Conservation (phyloP, 257 asterid genomes). For the Nicotiana sylvestris region DNA sequence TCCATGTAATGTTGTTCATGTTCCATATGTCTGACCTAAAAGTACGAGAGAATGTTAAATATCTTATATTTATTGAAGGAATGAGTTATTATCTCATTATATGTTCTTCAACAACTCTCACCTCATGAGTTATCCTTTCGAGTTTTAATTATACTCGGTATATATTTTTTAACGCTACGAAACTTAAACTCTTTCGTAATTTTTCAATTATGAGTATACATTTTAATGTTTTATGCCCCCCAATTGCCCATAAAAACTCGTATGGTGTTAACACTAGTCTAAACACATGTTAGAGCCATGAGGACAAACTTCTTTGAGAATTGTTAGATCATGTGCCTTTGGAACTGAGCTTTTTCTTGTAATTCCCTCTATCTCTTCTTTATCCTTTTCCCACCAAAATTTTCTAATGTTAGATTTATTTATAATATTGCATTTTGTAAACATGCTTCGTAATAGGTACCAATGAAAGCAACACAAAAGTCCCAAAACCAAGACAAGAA, state of each 20-base stretch:
- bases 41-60: neutral
- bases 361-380: neutral
- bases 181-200: neutral
- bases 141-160: too few relatives aligned
- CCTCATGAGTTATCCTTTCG: neutral
- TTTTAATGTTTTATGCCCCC: neutral
- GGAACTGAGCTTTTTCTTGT: neutral
- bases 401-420: neutral
- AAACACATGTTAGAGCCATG: neutral
- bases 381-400: neutral
- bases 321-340: conserved; percentile 14
- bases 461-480: neutral
- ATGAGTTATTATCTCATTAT: neutral
- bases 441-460: neutral
- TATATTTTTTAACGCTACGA: too few relatives aligned
- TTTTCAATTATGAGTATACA: neutral
- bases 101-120: neutral
- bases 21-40: neutral
- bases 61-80: neutral
- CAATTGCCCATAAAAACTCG: conserved; percentile 19
- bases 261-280: neutral
- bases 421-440: neutral
- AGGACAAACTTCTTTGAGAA: neutral
- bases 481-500: conserved; percentile 1
- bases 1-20: neutral